Evolutionary conservation across 371 early-diverging fungal genomes (phyloP).

Genomic region (Blastocladiella emersonii): DNA sequence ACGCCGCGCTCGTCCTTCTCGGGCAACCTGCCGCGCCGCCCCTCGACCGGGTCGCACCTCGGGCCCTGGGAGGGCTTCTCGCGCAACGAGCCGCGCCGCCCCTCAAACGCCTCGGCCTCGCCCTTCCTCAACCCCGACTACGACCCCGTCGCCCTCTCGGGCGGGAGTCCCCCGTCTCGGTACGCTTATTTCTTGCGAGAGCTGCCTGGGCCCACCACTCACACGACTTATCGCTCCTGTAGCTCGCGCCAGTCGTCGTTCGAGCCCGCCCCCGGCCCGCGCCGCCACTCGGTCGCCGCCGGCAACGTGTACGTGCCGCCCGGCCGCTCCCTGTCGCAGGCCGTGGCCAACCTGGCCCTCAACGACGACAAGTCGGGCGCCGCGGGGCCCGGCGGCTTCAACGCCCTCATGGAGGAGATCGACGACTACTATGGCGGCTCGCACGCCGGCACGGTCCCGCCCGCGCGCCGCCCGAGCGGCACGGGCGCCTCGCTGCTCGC

Average conservation of each 20-base stretch:
- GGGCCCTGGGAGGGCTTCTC: background rate
- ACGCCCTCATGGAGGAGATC: background rate
- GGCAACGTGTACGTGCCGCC: background rate
- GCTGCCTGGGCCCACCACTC: too few relatives aligned
- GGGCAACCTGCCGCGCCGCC: background rate
- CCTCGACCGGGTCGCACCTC: background rate
- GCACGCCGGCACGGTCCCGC: background rate
- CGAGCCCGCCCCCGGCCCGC: background rate
- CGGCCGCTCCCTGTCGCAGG: background rate
- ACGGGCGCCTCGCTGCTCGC: background rate
- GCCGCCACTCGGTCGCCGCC: slow-evolving; percentile 4
- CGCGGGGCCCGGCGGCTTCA: background rate
- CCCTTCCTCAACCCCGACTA: too few relatives aligned
- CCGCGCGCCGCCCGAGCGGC: background rate
- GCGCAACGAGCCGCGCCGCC: background rate
- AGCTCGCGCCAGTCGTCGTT: background rate
- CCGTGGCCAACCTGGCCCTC: background rate
- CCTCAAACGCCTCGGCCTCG: background rate
- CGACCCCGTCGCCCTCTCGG: too few relatives aligned
- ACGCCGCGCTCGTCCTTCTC: background rate
- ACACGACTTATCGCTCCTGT: background rate
- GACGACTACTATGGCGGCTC: background rate
- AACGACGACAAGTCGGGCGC: background rate
- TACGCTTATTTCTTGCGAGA: too few relatives aligned
- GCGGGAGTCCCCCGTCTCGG: too few relatives aligned